Conservation (phyloP, 179 eudicot genomes). For the Beta corolliflora region DNA sequence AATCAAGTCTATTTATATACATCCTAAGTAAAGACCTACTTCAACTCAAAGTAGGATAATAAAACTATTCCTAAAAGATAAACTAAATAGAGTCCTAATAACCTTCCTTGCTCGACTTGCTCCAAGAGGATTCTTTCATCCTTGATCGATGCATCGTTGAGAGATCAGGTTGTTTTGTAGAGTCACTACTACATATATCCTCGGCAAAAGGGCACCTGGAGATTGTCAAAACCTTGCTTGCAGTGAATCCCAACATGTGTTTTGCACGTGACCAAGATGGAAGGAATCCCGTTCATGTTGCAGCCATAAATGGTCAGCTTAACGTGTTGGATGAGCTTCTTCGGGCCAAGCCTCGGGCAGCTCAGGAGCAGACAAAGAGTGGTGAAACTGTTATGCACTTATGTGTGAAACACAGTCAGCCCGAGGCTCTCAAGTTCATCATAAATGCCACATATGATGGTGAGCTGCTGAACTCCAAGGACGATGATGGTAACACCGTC, state of each 20-base stretch:
- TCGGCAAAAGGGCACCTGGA: constrained; percentile 32
- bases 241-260: constrained; percentile 34
- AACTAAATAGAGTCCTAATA: too few species aligned
- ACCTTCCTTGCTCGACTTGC: constrained; percentile 2
- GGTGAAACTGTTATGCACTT: constrained; percentile 39
- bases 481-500: constrained; percentile 34
- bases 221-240: constrained; percentile 22
- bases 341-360: not conserved
- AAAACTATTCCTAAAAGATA: too few species aligned
- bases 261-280: constrained; percentile 37
- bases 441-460: constrained; percentile 18
- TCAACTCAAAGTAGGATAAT: too few species aligned
- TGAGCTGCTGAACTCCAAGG: constrained; percentile 35
- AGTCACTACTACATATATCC: constrained; percentile 41
- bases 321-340: constrained; percentile 15
- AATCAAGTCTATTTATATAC: too few species aligned
- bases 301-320: constrained; percentile 1
- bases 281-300: constrained; percentile 17
- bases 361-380: constrained; percentile 9
- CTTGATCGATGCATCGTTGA: constrained; percentile 5
- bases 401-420: constrained; percentile 39
- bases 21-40: too few species aligned
- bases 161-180: not conserved
- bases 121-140: not conserved
- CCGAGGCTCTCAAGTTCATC: constrained; percentile 29